These are phyloP conservation scores for Pleurotus eryngii DNA, from an alignment of 768 basidiomycete species.

Conservation along the genomic window DNA sequence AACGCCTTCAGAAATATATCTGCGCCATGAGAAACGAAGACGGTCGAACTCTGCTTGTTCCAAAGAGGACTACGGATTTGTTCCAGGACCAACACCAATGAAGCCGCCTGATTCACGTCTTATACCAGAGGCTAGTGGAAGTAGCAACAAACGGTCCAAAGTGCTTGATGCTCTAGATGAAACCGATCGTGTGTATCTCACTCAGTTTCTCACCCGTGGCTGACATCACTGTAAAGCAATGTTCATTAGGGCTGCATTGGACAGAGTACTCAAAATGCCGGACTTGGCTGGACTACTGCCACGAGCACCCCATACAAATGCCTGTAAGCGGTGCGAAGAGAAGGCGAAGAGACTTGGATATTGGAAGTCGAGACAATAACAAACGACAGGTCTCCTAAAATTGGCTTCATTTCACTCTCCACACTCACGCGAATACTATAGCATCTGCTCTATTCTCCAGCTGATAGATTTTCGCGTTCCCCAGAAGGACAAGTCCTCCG, in stretches of 20 bases:
- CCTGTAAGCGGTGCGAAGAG: not conserved
- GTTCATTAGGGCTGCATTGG: conserved; percentile 32
- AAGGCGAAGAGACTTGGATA: not conserved
- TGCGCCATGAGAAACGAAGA: conserved; percentile 25
- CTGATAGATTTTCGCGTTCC: conserved; percentile 4
- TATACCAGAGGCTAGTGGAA: conserved; percentile 16
- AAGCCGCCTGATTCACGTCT: not conserved
- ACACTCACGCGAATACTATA: not conserved
- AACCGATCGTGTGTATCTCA: conserved; percentile 35
- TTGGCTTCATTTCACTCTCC: not conserved
- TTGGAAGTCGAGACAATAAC: not conserved
- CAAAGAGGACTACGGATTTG: not conserved
- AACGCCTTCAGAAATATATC: conserved; percentile 18
- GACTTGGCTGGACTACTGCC: conserved; percentile 40
- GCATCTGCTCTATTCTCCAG: not conserved
- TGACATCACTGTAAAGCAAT: conserved; percentile 22
- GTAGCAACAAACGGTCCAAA: conserved; percentile 25
- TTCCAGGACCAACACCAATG: conserved; percentile 19
- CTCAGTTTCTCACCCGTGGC: not conserved
- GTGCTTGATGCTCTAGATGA: conserved; percentile 40
- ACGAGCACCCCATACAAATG: not conserved
- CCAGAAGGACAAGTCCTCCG: not conserved
- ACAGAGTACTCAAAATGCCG: conserved; percentile 39
- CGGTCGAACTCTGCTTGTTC: not conserved
- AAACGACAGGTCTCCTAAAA: conserved; percentile 8